These are phyloP conservation scores for Dactylella cylindrospora DNA, from an alignment of 2,329 filamentous ascomycete species.

Conservation along the genomic window DNA sequence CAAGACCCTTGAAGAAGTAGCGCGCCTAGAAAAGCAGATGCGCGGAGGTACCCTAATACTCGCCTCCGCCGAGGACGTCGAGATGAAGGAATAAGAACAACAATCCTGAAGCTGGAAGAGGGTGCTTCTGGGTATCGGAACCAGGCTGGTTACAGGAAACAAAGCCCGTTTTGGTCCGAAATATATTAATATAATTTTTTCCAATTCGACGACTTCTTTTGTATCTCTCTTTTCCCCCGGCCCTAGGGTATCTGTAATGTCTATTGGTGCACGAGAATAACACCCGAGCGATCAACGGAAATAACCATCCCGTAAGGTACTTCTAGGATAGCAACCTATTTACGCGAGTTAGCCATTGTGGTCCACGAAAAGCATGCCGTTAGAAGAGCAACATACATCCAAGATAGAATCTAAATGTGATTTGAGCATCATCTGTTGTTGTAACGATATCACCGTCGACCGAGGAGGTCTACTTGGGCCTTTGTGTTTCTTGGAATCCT, in stretches of 20 bases:
- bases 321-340: constrained; percentile 69
- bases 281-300: constrained; percentile 82
- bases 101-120: no score
- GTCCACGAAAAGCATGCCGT: background rate
- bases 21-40: constrained; percentile 83
- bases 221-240: no score
- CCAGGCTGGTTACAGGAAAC: no score
- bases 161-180: no score
- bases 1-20: constrained; percentile 85
- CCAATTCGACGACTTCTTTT: no score
- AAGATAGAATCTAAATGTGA: constrained; percentile 85
- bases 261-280: constrained; percentile 78
- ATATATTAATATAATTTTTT: no score
- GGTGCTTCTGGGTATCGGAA: no score
- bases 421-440: constrained; percentile 82
- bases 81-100: constrained; percentile 33
- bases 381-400: constrained; percentile 61
- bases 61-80: constrained; percentile 34
- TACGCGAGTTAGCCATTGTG: background rate
- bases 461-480: constrained; percentile 61
- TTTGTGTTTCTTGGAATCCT: constrained; percentile 49
- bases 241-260: constrained; percentile 26
- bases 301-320: constrained; percentile 89
- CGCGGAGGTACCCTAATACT: constrained; percentile 77
- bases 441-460: constrained; percentile 79